These are phyloP conservation scores for Nannizzia gypsea DNA, from an alignment of 2,329 filamentous ascomycete genomes.

Conservation along the genomic window DNA sequence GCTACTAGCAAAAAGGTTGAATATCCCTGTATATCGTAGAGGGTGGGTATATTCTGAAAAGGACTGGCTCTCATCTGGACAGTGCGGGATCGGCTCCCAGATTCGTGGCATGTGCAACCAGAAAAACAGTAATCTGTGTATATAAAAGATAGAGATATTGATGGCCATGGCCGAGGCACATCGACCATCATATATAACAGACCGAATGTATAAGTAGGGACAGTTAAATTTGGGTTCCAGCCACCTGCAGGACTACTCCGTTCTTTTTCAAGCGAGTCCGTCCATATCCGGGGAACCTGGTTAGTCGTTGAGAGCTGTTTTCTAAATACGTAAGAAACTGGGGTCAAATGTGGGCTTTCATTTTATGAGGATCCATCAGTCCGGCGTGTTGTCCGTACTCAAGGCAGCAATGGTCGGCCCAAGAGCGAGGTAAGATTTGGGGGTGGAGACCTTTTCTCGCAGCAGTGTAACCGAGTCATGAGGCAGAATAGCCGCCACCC, in stretches of 20 bases:
- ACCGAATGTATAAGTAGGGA: neutral
- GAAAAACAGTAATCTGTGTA: neutral
- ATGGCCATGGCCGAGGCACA: neutral
- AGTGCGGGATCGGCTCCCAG: neutral
- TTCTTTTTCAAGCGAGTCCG: neutral
- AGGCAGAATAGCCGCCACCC: neutral
- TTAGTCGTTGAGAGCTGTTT: neutral
- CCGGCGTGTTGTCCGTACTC: neutral
- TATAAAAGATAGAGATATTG: neutral
- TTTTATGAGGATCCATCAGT: neutral
- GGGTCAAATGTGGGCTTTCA: neutral
- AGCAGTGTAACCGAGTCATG: neutral
- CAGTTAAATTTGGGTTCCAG: neutral
- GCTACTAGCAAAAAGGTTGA: neutral
- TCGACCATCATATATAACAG: neutral
- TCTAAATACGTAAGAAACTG: neutral
- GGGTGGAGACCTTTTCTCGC: neutral
- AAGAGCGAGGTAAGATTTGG: neutral
- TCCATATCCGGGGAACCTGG: neutral
- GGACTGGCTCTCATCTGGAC: neutral
- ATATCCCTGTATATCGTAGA: neutral
- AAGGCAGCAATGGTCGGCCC: neutral
- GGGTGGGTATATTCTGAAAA: neutral
- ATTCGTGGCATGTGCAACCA: conserved; percentile 1
- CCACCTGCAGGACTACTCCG: neutral